Percentiles rank a stretch among this genome's conserved stretches.
These are phyloP conservation scores for Colletotrichum australisinense DNA, from an alignment of 2,329 filamentous ascomycete species.

Conservation along the genomic window DNA sequence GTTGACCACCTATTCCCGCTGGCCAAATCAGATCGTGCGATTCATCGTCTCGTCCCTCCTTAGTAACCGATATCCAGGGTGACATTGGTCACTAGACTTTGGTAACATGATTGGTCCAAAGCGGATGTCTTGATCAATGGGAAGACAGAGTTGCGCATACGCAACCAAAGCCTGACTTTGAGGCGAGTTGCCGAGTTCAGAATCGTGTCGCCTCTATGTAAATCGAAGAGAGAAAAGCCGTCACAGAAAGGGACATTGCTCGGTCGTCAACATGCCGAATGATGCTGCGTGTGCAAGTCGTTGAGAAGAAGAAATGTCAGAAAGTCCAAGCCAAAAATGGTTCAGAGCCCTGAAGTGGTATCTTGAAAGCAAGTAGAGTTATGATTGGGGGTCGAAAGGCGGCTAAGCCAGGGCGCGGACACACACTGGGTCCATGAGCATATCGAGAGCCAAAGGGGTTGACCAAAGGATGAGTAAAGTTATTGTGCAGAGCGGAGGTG, in stretches of 20 bases:
- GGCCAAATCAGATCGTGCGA: constrained; percentile 33
- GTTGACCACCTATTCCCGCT: constrained; percentile 28
- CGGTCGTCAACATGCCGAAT: constrained; percentile 31
- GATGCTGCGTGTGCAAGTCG: constrained; percentile 16
- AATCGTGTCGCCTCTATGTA: constrained; percentile 29
- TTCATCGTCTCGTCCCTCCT: constrained; percentile 28
- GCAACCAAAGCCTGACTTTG: constrained; percentile 18
- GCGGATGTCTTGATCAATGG: constrained; percentile 23
- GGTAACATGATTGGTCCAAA: constrained; percentile 20
- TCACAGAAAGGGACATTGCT: constrained; percentile 20
- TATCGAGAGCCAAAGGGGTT: not conserved
- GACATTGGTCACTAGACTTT: constrained; percentile 3
- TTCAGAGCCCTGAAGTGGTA: constrained; percentile 30
- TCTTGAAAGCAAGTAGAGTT: constrained; percentile 36
- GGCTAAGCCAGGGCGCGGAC: constrained; percentile 16
- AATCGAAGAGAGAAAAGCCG: constrained; percentile 22
- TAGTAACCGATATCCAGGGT: constrained; percentile 9
- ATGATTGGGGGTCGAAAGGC: constrained; percentile 25
- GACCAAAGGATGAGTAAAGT: not conserved
- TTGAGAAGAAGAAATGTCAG: constrained; percentile 27
- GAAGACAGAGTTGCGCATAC: constrained; percentile 18
- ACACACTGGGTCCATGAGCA: not conserved
- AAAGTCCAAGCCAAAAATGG: constrained; percentile 23
- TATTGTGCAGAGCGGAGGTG: constrained; percentile 1
- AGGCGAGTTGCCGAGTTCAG: constrained; percentile 7